Conservation (phyloP, 2,329 filamentous ascomycete genomes). For the Zasmidium angulare region DNA sequence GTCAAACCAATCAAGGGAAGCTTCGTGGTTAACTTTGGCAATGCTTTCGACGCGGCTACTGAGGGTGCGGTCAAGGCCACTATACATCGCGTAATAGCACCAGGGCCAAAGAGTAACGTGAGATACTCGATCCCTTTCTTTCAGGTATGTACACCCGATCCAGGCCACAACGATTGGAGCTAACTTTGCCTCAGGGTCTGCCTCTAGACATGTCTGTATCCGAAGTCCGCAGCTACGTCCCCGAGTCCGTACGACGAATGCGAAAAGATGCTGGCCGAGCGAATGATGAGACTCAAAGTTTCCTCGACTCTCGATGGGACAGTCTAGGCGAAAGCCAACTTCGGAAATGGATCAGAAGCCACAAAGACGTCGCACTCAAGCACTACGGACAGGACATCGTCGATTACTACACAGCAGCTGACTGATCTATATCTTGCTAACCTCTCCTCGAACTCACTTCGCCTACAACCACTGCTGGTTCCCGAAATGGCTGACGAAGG, state of each 20-base stretch:
- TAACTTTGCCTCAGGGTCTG: conserved; percentile 25
- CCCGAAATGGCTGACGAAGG: conserved; percentile 56
- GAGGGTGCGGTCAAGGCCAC: conserved; percentile 56
- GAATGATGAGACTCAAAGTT: conserved; percentile 22
- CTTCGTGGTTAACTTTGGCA: conserved; percentile 60
- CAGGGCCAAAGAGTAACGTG: conserved; percentile 19
- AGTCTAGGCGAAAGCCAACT: conserved; percentile 41
- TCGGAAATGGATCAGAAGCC: conserved; percentile 37
- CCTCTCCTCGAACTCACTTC: neutral
- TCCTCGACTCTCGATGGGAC: conserved; percentile 36
- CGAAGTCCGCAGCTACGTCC: conserved; percentile 40
- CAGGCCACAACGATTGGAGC: neutral
- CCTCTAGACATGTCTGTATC: conserved; percentile 40
- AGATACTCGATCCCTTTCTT: conserved; percentile 41
- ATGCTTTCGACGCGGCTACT: conserved; percentile 59
- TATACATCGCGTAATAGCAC: conserved; percentile 39
- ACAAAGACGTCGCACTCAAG: conserved; percentile 36
- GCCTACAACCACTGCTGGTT: conserved; percentile 42
- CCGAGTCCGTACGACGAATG: conserved; percentile 25
- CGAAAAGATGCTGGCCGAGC: conserved; percentile 13
- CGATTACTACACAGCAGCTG: conserved; percentile 23
- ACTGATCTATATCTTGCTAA: neutral
- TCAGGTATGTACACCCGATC: conserved; percentile 17
- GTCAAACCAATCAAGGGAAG: conserved; percentile 50
- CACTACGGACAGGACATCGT: conserved; percentile 37